Evolutionary conservation across 2,329 filamentous ascomycete species (phyloP).

Genomic region (Colletotrichum sp.): DNA sequence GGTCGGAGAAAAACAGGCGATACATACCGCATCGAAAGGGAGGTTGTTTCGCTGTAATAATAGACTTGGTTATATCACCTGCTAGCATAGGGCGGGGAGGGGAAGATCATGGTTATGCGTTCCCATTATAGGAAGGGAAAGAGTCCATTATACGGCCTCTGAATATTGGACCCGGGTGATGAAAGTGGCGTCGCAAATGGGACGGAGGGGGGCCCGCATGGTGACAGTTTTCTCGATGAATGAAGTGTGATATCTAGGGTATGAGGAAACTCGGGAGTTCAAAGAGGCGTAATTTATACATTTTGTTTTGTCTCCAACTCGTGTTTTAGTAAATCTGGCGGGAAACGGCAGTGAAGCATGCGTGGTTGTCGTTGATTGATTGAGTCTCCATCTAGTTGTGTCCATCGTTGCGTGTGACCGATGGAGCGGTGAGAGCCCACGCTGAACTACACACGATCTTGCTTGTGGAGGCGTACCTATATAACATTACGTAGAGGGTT

Average conservation of each 20-base stretch:
- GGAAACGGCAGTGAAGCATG: background rate
- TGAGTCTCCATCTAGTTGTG: background rate
- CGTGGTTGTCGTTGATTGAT: background rate
- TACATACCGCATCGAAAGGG: conserved; percentile 14
- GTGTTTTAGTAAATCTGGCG: background rate
- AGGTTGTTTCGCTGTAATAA: conserved; percentile 31
- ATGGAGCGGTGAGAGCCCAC: background rate
- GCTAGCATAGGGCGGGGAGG: conserved; percentile 11
- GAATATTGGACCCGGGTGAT: conserved; percentile 6
- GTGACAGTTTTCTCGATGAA: background rate
- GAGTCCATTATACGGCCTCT: background rate
- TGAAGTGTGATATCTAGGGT: conserved; percentile 21
- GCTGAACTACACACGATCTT: background rate
- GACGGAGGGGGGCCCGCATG: background rate
- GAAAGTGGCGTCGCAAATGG: background rate
- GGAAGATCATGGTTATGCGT: background rate
- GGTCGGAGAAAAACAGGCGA: conserved; percentile 7
- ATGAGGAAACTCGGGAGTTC: conserved; percentile 21
- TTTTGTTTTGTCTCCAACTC: conserved; percentile 5
- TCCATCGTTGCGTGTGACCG: background rate
- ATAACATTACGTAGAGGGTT: background rate
- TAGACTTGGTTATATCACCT: conserved; percentile 33
- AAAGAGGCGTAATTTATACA: conserved; percentile 22
- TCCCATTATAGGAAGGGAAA: background rate
- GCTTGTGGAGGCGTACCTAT: background rate